These are phyloP conservation scores for Diplodia intermedia DNA, from an alignment of 2,329 filamentous ascomycete species.

Conservation along the genomic window DNA sequence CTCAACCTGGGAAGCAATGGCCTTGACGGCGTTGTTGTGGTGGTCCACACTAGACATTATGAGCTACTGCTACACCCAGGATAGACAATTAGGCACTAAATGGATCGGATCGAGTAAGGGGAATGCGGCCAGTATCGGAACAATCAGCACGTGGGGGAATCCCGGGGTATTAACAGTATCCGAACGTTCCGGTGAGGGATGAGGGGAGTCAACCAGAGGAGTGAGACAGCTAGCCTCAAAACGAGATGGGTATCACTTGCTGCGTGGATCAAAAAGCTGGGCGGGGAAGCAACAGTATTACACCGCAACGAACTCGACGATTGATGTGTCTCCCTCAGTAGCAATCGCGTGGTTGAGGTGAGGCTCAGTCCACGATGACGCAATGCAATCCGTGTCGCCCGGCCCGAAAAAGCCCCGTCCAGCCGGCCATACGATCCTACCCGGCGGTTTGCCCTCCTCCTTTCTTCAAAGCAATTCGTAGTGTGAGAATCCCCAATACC, in stretches of 20 bases:
- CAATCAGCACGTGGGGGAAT: not conserved
- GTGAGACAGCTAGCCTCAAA: not conserved
- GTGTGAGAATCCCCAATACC: no score
- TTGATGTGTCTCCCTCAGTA: not conserved
- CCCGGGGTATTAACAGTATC: not conserved
- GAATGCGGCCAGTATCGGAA: not conserved
- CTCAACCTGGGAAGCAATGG: slow-evolving; percentile 50
- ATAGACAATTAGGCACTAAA: not conserved
- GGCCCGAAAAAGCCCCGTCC: not conserved
- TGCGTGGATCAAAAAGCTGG: not conserved
- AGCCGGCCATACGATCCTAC: not conserved
- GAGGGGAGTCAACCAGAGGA: not conserved
- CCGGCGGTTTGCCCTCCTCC: not conserved
- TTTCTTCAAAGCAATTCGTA: no score
- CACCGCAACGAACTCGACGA: not conserved
- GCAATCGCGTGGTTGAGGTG: not conserved
- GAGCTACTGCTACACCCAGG: not conserved
- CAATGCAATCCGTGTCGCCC: not conserved
- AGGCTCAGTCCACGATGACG: not conserved
- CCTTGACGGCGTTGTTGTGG: slow-evolving; percentile 47
- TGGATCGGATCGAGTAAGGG: not conserved
- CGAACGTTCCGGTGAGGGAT: not conserved
- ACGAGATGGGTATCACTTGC: not conserved
- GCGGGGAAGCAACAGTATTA: not conserved
- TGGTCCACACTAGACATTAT: slow-evolving; percentile 38